phyloP scores from a whole-genome alignment of 495 filamentous ascomycete species.

The Letharia columbiana region DNA sequence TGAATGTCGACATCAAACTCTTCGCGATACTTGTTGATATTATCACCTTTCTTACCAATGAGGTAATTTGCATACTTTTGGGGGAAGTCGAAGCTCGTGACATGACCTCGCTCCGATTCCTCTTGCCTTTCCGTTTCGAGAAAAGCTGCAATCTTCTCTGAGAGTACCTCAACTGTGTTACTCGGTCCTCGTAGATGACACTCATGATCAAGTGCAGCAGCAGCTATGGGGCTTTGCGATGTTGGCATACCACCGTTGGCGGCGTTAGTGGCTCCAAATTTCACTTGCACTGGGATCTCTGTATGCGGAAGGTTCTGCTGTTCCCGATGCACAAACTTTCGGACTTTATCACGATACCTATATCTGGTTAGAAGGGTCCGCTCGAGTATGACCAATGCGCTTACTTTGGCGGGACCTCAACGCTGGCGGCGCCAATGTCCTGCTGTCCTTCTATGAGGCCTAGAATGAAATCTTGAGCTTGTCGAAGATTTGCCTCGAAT shows the following conservation, averaged over 20 bases:
- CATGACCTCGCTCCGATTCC: slow-evolving; percentile 80
- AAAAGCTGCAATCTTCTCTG: slow-evolving; percentile 62
- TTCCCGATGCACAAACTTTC: slow-evolving; percentile 66
- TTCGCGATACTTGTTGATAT: slow-evolving; percentile 90
- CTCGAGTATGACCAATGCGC: slow-evolving; percentile 24
- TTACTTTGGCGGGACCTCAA: slow-evolving; percentile 68
- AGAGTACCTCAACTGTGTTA: slow-evolving; percentile 58
- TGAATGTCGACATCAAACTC: slow-evolving; percentile 97
- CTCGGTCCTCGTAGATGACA: slow-evolving; percentile 71
- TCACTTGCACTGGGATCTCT: slow-evolving; percentile 65
- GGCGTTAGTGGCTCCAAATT: slow-evolving; percentile 39
- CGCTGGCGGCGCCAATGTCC: slow-evolving; percentile 52
- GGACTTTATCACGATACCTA: slow-evolving; percentile 64
- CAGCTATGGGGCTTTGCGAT: neutral
- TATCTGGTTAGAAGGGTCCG: slow-evolving; percentile 25
- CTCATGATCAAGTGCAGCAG: slow-evolving; percentile 27
- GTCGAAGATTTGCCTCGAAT: slow-evolving; percentile 60
- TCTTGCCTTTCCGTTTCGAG: slow-evolving; percentile 76
- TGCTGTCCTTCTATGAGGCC: slow-evolving; percentile 62
- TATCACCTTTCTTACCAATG: slow-evolving; percentile 85
- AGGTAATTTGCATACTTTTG: slow-evolving; percentile 88
- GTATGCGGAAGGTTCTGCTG: slow-evolving; percentile 56
- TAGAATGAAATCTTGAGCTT: slow-evolving; percentile 64
- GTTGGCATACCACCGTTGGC: slow-evolving; percentile 33
- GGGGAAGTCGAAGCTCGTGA: slow-evolving; percentile 79